A percentile compares a stretch with the other conserved stretches of the same genome.
phyloP scores from a whole-genome alignment of 148 eudicot genomes.

The Hydrangea macrophylla region DNA sequence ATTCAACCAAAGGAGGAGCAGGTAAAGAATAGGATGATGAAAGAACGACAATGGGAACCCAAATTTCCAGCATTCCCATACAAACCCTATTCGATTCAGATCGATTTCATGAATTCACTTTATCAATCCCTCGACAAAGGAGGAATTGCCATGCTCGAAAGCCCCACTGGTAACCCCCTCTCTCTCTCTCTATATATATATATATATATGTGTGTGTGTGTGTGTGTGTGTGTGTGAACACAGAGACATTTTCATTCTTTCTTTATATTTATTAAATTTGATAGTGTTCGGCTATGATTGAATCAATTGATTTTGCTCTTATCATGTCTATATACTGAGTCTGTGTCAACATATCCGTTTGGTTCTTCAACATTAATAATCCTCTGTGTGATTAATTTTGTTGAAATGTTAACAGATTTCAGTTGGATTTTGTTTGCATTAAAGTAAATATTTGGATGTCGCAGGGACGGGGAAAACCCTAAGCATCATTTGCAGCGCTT shows the following conservation, averaged over 20 bases:
- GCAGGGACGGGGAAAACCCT: slow-evolving; percentile 94
- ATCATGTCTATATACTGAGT: background rate
- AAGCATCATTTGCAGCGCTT: slow-evolving; percentile 85
- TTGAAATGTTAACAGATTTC: background rate
- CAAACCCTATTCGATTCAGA: slow-evolving; percentile 85
- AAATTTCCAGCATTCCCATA: slow-evolving; percentile 85
- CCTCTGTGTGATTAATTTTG: background rate
- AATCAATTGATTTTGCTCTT: background rate
- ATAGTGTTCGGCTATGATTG: background rate
- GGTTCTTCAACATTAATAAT: background rate
- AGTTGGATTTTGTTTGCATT: background rate
- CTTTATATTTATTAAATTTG: background rate
- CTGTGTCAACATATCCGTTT: background rate
- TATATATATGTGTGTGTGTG: too few species aligned
- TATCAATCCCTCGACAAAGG: slow-evolving; percentile 78
- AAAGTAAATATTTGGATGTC: background rate
- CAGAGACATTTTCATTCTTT: background rate
- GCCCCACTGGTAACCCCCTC: slow-evolving; percentile 73
- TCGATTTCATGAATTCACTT: slow-evolving; percentile 79
- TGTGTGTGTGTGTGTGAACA: too few species aligned
- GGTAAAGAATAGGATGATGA: slow-evolving; percentile 13
- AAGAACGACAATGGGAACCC: slow-evolving; percentile 22
- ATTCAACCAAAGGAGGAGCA: slow-evolving; percentile 5
- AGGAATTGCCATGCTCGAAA: slow-evolving; percentile 93
- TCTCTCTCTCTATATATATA: background rate